Conservation (phyloP, 345 rosid genomes). For the Melaleuca alternifolia region DNA sequence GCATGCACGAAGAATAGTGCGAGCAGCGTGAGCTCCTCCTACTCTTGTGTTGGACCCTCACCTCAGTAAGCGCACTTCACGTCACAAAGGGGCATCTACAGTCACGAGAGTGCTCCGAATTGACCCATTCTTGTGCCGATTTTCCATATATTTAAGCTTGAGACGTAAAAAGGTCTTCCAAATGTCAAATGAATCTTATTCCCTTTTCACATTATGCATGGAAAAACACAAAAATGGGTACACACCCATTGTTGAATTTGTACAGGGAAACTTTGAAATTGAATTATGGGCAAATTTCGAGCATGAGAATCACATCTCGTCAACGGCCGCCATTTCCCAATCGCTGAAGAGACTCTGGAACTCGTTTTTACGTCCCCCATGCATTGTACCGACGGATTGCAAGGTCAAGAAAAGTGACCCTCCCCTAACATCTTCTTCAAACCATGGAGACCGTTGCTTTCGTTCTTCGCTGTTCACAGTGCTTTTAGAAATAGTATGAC, state of each 20-base stretch:
- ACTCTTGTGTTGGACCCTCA: not conserved
- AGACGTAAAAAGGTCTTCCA: not conserved
- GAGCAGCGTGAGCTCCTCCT: too few relatives aligned
- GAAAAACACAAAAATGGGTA: not conserved
- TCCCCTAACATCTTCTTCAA: not conserved
- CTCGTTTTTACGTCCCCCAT: not conserved
- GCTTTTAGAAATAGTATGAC: not conserved
- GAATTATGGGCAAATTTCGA: not conserved
- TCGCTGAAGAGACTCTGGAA: not conserved
- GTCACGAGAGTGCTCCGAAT: not conserved
- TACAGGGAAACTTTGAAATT: too few relatives aligned
- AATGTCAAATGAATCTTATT: not conserved
- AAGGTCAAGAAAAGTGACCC: not conserved
- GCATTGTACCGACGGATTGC: not conserved
- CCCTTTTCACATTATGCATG: not conserved
- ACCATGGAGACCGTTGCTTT: not conserved
- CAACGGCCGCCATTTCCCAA: not conserved
- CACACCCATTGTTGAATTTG: not conserved
- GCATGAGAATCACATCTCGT: not conserved
- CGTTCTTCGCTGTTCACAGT: not conserved
- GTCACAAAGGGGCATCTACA: not conserved
- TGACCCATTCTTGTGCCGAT: not conserved
- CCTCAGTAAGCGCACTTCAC: not conserved
- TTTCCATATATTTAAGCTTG: not conserved
- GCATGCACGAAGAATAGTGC: not conserved